Base-by-base conservation (phyloP, 148 eudicot species). In the Suaeda aralocaspica region DNA sequence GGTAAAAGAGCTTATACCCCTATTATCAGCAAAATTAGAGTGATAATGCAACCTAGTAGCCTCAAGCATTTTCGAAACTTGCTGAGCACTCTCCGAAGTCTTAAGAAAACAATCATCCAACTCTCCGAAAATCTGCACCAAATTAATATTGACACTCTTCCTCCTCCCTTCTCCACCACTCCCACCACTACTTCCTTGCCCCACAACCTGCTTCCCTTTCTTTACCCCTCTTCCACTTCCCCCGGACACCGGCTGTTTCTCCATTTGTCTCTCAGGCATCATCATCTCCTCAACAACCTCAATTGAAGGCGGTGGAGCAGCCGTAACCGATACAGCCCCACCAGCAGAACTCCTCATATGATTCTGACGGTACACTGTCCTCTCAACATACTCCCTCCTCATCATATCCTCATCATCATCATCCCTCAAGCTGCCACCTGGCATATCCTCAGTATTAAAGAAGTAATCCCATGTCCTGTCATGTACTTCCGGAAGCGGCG, bases 21-120 rank as follows among this genome's bases (percentile, higher is more conserved):
- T 64, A 61, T 51, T 77, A 76, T 94, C 91, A 25, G 99, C 99
- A 78, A 87, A 89, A 81, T 89, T 94, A 25, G 99, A 91, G 75
- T 94, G 99, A 68, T 91, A 94, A 75, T 94, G 99, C 91, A 94
- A 83, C 63, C 91, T 78, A 65, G 89, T 81, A 2, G 97, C 99
- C 86, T 94, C 97, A 39, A 94, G 92, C 93, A 94, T 81, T 82
- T 89, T 86, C 0, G 90, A 84, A 64, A 91, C 99, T 50, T 86
- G 92, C 19, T 83, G 84, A 31, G 97, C 96, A 86, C 97, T 89
- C 76, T 87, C 83, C 9, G 89, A 89, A 67, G 99, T 91, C 72
- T 78, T 79, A 19, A 94, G 82, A 74, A 91, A 94, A 79, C 81
- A 84, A 77, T 94, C 97, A 76, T 94, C 99, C 75, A 94, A 88